A percentile compares a stretch with the other conserved stretches of the same genome.
Evolutionary conservation across 768 basidiomycete species (phyloP).

Genomic region (Tricholomella constricta): DNA sequence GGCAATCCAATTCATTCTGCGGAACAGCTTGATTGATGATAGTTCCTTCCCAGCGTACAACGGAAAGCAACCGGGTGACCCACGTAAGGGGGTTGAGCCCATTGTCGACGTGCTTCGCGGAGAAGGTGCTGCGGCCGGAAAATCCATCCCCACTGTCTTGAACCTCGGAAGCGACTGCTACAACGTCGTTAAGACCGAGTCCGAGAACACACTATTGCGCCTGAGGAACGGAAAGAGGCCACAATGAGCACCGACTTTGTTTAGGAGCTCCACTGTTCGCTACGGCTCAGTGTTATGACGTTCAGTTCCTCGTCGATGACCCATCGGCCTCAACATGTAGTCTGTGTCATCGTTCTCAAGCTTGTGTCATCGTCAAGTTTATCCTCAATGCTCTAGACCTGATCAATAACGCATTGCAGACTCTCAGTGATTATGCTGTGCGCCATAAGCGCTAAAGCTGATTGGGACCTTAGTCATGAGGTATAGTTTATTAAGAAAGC

Average conservation of each 20-base stretch:
- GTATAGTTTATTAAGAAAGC: too few species aligned
- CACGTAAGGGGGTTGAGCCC: constrained; percentile 33
- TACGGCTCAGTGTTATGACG: too few species aligned
- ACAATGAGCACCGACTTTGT: constrained; percentile 2
- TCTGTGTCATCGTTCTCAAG: too few species aligned
- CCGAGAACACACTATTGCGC: background rate
- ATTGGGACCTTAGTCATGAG: too few species aligned
- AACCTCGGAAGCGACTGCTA: constrained; percentile 34
- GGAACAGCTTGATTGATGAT: background rate
- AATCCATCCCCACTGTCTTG: constrained; percentile 28
- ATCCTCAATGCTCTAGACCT: too few species aligned
- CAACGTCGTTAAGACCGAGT: constrained; percentile 19
- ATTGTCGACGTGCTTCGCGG: constrained; percentile 35
- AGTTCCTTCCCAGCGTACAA: constrained; percentile 25
- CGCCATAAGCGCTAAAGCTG: too few species aligned
- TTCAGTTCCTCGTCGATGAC: too few species aligned
- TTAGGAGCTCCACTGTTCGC: too few species aligned
- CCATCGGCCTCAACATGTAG: too few species aligned
- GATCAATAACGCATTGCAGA: too few species aligned
- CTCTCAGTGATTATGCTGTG: too few species aligned
- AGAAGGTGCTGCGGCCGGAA: constrained; percentile 33
- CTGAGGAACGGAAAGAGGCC: background rate
- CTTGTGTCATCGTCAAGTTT: too few species aligned
- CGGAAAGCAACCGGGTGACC: constrained; percentile 40
- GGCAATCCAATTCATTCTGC: background rate